These are phyloP conservation scores for Cytospora paraplurivora DNA, from an alignment of 2,329 filamentous ascomycete genomes.

Conservation along the genomic window DNA sequence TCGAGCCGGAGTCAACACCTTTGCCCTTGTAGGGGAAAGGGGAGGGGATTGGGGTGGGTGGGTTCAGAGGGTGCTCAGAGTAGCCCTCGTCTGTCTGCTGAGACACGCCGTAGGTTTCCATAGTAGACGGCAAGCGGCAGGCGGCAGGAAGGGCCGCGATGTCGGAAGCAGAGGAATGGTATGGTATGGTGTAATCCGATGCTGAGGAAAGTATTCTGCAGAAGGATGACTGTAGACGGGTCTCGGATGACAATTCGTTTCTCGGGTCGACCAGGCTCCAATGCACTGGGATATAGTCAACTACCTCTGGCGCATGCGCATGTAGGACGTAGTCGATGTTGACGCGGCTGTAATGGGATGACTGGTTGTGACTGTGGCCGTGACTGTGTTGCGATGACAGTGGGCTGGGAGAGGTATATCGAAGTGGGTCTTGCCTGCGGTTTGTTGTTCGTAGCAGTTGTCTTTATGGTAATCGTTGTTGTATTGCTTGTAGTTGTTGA, in stretches of 20 bases:
- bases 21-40: slow-evolving; percentile 32
- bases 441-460: too few relatives aligned
- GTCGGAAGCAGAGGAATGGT: slow-evolving; percentile 12
- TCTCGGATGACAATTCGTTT: neutral
- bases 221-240: slow-evolving; percentile 1
- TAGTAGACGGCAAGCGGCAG: slow-evolving; percentile 28
- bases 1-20: slow-evolving; percentile 21
- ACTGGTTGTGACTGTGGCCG: slow-evolving; percentile 2
- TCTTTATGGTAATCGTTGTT: neutral
- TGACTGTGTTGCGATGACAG: slow-evolving; percentile 12
- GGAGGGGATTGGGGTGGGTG: slow-evolving; percentile 37
- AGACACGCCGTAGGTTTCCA: slow-evolving; percentile 29
- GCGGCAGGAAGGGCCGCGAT: slow-evolving; percentile 29
- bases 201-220: slow-evolving; percentile 2
- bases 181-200: slow-evolving; percentile 3
- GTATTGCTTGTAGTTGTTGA: neutral
- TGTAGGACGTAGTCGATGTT: slow-evolving; percentile 9
- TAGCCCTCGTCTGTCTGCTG: slow-evolving; percentile 81
- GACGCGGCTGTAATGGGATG: neutral
- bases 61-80: slow-evolving; percentile 69
- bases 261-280: neutral
- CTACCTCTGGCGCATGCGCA: neutral
- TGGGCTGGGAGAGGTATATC: neutral
- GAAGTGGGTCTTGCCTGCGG: neutral
- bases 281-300: neutral